These are phyloP conservation scores for Chaetomiaceae sp. DNA, from an alignment of 2,329 filamentous ascomycete species.

Conservation along the genomic window DNA sequence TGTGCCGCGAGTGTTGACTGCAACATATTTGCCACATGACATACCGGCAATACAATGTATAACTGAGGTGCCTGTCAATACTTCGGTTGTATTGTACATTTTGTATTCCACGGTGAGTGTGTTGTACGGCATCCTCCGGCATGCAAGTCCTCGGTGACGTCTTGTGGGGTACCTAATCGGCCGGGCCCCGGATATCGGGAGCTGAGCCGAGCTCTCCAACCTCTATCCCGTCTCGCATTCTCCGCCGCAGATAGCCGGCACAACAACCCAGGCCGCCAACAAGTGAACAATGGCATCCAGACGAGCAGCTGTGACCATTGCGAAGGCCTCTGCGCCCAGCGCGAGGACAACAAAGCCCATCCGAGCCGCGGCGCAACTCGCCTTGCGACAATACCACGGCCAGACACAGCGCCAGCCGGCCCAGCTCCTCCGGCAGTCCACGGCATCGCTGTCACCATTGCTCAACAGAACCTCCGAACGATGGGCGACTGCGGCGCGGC, in stretches of 20 bases:
- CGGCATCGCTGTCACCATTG: not conserved
- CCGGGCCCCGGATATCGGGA: not conserved
- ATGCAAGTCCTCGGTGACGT: not conserved
- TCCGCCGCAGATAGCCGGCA: not conserved
- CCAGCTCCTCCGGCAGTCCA: not conserved
- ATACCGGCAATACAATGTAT: no score
- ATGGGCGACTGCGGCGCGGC: not conserved
- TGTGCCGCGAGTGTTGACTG: no score
- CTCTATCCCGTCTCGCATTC: not conserved
- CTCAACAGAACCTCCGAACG: not conserved
- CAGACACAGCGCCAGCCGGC: not conserved
- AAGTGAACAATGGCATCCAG: slow-evolving; percentile 5
- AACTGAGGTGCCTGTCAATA: no score
- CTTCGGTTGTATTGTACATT: no score
- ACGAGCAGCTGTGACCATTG: slow-evolving; percentile 4
- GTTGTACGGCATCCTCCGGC: no score
- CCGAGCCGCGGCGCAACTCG: not conserved
- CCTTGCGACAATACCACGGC: not conserved
- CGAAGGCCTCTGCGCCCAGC: not conserved
- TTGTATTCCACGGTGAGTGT: no score
- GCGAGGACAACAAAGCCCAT: not conserved
- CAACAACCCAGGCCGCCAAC: not conserved
- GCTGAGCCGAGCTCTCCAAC: slow-evolving; percentile 1
- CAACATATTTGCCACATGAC: no score
- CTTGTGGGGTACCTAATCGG: slow-evolving; percentile 4